Percentiles rank a stretch among this genome's conserved stretches.
Conservation (phyloP, 2,329 filamentous ascomycete species). For the Xylariaceae sp. region DNA sequence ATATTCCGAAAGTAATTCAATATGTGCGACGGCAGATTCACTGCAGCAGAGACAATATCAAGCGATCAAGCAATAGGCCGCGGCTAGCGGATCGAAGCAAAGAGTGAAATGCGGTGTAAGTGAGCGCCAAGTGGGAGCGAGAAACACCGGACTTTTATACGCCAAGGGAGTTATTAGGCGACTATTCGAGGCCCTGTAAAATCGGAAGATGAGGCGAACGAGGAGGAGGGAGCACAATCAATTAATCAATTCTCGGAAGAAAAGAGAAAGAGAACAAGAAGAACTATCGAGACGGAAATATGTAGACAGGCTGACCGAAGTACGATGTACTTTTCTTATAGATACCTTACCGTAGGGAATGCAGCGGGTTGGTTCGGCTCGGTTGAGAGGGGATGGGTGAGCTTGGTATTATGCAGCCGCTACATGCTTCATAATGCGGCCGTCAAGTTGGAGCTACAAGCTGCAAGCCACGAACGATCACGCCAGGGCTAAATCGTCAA, state of each 20-base stretch:
- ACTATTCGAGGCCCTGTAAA: slow-evolving; percentile 30
- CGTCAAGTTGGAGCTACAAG: slow-evolving; percentile 14
- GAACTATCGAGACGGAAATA: slow-evolving; percentile 28
- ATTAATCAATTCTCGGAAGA: slow-evolving; percentile 38
- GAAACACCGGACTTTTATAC: slow-evolving; percentile 15
- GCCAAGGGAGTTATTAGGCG: background rate
- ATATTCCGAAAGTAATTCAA: slow-evolving; percentile 33
- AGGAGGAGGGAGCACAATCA: slow-evolving; percentile 28
- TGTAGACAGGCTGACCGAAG: slow-evolving; percentile 6
- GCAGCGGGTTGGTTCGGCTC: slow-evolving; percentile 12
- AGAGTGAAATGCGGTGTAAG: slow-evolving; percentile 20
- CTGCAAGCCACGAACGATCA: slow-evolving; percentile 30
- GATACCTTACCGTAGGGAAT: slow-evolving; percentile 19
- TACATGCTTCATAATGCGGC: no score
- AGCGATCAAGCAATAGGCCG: slow-evolving; percentile 32
- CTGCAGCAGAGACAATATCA: slow-evolving; percentile 30
- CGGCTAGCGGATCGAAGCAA: slow-evolving; percentile 1
- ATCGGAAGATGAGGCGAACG: slow-evolving; percentile 25
- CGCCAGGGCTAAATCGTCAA: slow-evolving; percentile 21
- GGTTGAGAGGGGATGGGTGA: slow-evolving; percentile 29
- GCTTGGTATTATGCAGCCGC: slow-evolving; percentile 39
- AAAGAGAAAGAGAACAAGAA: slow-evolving; percentile 28
- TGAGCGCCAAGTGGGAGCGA: background rate
- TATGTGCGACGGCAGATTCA: slow-evolving; percentile 22
- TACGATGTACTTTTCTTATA: slow-evolving; percentile 19